Base-by-base conservation (phyloP, 2,329 filamentous ascomycete species). In the Aspergillus clavatus region DNA sequence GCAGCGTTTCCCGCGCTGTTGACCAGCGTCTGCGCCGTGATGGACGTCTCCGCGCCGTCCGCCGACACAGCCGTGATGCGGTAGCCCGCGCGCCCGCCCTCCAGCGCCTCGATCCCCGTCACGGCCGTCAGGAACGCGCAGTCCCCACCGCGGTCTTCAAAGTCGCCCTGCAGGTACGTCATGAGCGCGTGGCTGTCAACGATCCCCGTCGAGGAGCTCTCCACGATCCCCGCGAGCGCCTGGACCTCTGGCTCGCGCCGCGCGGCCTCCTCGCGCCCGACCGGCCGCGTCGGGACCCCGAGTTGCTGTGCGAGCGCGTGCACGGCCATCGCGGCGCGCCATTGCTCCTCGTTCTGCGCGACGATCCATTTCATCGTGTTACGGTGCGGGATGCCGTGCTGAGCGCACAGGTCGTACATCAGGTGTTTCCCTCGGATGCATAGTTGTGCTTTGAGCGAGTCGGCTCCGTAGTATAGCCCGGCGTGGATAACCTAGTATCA, bases 341-440 rank as follows among this genome's bases (percentile, higher is more conserved):
- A 77, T 72, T 97, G 87, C 38, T 70, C 71, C 1, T 76, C 75
- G 42, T 82, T 85, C 72, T 97, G 93, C 1, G 91, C 91, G 1
- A 97, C 87, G 58, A 97, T 86, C 90, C 91, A 96, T 73, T 96
- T 97, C 48, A 89, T 89, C 19, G 82, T 86, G 62, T 84, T 84
- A 43, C 76, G 76, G 69, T 93, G 79, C 0, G 81, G 81, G 40
- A 98, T 85, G 46, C 69, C 67, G 58, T 87, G 73, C 45, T 71
- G 71, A 4, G 72, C 68, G 72, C 91, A 96, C 33, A 95, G 80
- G 3, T 74, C 76, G 69, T 98, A 98, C 47, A 97, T 74, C 64
- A 89, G 74, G 24, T 83, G 64, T 56, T 84, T 84, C 48, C 93
- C 93, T 24, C 75, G 72, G 52, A 96, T 75, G 70, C 93, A 98